A percentile compares a stretch with the other conserved stretches of the same genome.
Evolutionary conservation across 495 filamentous ascomycete species (phyloP).

Genomic region (Bacidia gigantensis): DNA sequence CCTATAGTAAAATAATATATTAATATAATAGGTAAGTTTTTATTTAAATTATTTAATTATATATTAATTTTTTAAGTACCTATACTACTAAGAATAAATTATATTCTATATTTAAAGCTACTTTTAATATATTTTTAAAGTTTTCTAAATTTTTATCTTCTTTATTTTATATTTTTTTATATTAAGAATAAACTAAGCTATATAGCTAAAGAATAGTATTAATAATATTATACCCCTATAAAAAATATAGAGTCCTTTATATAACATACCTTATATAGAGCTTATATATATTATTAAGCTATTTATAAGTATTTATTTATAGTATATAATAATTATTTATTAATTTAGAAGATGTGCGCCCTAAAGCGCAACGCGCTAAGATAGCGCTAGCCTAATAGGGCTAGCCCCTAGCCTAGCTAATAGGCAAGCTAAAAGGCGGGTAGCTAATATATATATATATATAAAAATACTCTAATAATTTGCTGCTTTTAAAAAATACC

Average conservation of each 20-base stretch:
- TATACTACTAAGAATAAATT: background rate
- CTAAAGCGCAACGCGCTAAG: too few relatives aligned
- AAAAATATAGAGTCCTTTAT: background rate
- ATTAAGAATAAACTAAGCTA: background rate
- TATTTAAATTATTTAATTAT: background rate
- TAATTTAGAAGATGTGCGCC: too few relatives aligned
- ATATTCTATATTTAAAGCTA: conserved; percentile 2
- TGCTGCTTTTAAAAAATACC: too few relatives aligned
- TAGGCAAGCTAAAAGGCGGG: too few relatives aligned
- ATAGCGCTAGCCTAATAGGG: too few relatives aligned
- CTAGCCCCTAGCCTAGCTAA: too few relatives aligned
- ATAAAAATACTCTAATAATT: too few relatives aligned
- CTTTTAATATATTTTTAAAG: background rate
- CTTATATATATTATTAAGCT: background rate
- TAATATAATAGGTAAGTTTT: background rate
- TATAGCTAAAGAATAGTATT: conserved; percentile 1
- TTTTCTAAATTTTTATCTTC: background rate
- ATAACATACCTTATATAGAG: background rate
- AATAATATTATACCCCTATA: background rate
- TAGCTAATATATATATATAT: too few relatives aligned
- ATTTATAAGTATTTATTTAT: background rate
- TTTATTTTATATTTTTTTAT: conserved; percentile 4
- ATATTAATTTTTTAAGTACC: background rate
- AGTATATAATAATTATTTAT: conserved; percentile 5
- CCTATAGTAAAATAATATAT: background rate